These are phyloP conservation scores for Plasmodium coatneyi DNA, from an alignment of 169 alveolate genomes.

Conservation along the genomic window DNA sequence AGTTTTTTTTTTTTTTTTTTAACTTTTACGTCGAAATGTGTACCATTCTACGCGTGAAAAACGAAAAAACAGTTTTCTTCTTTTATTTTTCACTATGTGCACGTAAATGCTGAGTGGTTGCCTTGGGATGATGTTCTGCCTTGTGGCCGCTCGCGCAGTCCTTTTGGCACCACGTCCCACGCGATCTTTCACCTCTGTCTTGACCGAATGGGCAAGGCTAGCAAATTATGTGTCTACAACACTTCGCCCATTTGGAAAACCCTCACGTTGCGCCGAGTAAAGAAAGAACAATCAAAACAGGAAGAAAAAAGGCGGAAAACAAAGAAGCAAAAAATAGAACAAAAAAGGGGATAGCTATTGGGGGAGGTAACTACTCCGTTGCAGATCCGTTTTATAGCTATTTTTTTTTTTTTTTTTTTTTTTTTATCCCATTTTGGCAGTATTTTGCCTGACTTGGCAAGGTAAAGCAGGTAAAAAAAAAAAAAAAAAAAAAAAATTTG, in stretches of 20 bases:
- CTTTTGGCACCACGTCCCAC: neutral
- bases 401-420: slow-evolving; percentile 4
- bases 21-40: neutral
- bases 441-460: neutral
- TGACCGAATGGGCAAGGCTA: neutral
- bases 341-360: neutral
- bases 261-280: neutral
- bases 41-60: neutral
- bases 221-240: neutral
- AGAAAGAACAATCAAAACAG: neutral
- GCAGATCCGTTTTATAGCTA: neutral
- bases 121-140: neutral
- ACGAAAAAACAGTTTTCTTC: neutral
- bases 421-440: neutral
- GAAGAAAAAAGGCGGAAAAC: neutral
- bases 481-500: neutral
- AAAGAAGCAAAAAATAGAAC: neutral
- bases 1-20: too few relatives aligned
- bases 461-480: neutral
- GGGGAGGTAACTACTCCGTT: neutral
- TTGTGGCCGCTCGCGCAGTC: neutral
- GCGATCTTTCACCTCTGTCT: neutral
- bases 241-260: neutral
- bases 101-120: neutral
- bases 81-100: neutral